Percentiles rank a stretch among this genome's conserved stretches.
Conservation (phyloP, 1,284 basidiomycete species). For the Cryptococcus depauperatus region DNA sequence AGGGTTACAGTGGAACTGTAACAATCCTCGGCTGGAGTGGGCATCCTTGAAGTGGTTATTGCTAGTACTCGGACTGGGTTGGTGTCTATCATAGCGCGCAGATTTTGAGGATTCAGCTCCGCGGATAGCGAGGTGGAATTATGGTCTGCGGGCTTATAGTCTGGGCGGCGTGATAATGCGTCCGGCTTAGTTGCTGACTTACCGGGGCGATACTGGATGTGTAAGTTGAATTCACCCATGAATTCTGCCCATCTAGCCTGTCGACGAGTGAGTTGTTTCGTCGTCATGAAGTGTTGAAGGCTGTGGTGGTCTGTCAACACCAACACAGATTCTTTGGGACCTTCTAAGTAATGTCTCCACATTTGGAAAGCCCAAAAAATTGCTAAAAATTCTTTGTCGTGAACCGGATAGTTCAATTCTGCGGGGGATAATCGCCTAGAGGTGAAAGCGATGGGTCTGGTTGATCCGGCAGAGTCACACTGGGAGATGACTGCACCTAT, state of each 20-base stretch:
- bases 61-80: not conserved
- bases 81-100: not conserved
- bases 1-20: too few species aligned
- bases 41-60: too few species aligned
- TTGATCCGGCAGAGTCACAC: not conserved
- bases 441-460: not conserved
- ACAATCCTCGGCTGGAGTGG: too few species aligned
- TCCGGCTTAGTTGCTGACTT: constrained; percentile 39
- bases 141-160: constrained; percentile 19
- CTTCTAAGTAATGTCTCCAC: constrained; percentile 46
- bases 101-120: not conserved
- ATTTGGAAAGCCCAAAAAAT: constrained; percentile 44
- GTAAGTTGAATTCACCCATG: constrained; percentile 44
- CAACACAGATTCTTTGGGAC: constrained; percentile 23
- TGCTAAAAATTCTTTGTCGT: constrained; percentile 50
- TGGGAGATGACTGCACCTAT: not conserved
- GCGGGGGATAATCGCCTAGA: not conserved
- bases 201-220: constrained; percentile 45
- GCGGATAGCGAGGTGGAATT: not conserved
- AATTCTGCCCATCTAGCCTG: constrained; percentile 47
- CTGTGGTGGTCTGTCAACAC: constrained; percentile 49
- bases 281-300: constrained; percentile 45
- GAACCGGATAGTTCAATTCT: constrained; percentile 45
- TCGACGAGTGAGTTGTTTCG: constrained; percentile 42
- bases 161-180: constrained; percentile 42